Evolutionary conservation across 305 asterid species (phyloP).

Genomic region (Solanum hybrid): DNA sequence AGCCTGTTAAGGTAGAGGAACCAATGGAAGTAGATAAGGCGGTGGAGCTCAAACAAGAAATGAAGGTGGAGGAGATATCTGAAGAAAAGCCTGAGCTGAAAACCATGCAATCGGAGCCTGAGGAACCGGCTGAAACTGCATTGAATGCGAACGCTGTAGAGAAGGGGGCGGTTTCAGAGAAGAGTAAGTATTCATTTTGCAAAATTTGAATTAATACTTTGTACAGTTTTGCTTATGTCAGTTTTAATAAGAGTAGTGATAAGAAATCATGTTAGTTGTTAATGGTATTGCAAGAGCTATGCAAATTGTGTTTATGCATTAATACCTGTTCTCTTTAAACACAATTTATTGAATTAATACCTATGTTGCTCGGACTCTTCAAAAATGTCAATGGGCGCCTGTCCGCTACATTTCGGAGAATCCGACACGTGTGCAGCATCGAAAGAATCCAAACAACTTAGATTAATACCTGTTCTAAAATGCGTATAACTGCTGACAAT

Average conservation of each 20-base stretch:
- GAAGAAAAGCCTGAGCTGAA: constrained; percentile 10
- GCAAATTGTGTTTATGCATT: background rate
- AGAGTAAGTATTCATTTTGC: background rate
- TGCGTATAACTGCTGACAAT: background rate
- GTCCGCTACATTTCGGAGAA: background rate
- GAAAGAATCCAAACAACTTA: background rate
- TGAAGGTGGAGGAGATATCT: constrained; percentile 21
- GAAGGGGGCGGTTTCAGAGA: background rate
- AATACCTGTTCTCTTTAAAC: background rate
- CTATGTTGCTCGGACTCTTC: background rate
- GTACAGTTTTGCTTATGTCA: background rate
- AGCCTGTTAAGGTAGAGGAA: constrained; percentile 6
- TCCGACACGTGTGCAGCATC: background rate
- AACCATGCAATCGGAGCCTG: background rate
- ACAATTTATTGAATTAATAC: background rate
- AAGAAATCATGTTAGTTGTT: background rate
- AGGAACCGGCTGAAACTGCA: background rate
- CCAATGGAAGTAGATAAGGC: constrained; percentile 21
- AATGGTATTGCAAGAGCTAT: background rate
- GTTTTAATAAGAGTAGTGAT: background rate
- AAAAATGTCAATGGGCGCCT: background rate
- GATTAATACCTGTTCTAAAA: background rate
- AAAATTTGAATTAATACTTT: background rate
- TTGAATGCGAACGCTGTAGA: background rate
- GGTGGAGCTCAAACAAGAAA: constrained; percentile 12